phyloP scores from a whole-genome alignment of 345 rosid species.

The Cardiospermum halicacabum region DNA sequence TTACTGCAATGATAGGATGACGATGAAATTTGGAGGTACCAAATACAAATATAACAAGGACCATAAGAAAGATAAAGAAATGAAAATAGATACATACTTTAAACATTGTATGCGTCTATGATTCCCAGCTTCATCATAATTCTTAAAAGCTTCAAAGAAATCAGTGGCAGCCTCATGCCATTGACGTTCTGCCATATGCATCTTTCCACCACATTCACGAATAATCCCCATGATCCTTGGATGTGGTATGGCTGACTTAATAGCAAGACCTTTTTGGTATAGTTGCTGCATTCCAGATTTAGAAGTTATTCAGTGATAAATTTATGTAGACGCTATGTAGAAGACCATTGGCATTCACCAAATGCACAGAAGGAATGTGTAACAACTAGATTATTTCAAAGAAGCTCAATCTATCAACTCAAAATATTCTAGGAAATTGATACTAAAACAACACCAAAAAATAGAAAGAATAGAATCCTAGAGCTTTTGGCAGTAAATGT shows the following conservation, averaged over 20 bases:
- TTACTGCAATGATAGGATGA: too few relatives aligned
- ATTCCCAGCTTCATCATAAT: conserved; percentile 99
- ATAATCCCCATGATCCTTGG: conserved; percentile 99
- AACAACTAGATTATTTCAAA: background rate
- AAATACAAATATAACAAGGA: too few relatives aligned
- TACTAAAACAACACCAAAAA: background rate
- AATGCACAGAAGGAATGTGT: background rate
- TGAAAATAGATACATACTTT: conserved; percentile 53
- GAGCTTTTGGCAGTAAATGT: background rate
- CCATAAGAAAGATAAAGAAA: conserved; percentile 1
- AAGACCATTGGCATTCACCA: background rate
- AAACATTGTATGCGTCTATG: conserved; percentile 97
- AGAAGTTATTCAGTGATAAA: background rate
- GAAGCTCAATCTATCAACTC: background rate
- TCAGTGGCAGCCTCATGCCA: conserved; percentile 99
- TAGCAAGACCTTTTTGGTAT: conserved; percentile 95
- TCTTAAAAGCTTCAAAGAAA: conserved; percentile 99
- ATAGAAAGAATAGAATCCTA: too few relatives aligned
- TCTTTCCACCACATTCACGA: conserved; percentile 99
- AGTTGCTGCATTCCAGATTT: conserved; percentile 64
- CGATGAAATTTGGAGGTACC: too few relatives aligned
- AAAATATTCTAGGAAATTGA: background rate
- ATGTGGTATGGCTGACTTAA: conserved; percentile 99
- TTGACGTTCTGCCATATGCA: conserved; percentile 99
- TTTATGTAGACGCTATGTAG: too few relatives aligned